Percentiles rank a stretch among this genome's conserved stretches.
These are phyloP conservation scores for Gymnopilus dilepis DNA, from an alignment of 768 basidiomycete species.

Conservation along the genomic window DNA sequence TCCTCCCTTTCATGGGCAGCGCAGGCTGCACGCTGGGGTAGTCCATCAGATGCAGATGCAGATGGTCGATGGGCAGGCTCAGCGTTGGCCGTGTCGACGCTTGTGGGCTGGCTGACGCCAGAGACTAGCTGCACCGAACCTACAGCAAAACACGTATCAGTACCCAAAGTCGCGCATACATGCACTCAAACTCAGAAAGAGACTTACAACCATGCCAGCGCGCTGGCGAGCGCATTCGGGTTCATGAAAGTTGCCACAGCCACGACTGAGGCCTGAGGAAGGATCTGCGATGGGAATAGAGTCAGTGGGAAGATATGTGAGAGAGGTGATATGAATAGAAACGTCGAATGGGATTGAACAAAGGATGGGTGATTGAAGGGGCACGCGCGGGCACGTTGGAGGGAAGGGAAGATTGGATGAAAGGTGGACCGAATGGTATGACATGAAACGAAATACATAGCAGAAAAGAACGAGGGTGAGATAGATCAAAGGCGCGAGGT, in stretches of 20 bases:
- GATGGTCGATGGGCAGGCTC: neutral
- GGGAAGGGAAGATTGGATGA: neutral
- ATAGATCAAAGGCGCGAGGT: too few species aligned
- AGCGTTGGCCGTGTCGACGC: constrained; percentile 56
- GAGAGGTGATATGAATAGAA: neutral
- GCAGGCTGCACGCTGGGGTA: too few species aligned
- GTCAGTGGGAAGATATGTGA: neutral
- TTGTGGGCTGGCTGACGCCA: constrained; percentile 82
- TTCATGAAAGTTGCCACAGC: constrained; percentile 92
- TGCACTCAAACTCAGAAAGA: neutral
- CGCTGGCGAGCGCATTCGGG: constrained; percentile 93
- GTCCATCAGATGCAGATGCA: too few species aligned
- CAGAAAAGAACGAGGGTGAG: too few species aligned
- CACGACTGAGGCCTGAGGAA: too few species aligned
- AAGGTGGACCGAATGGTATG: neutral
- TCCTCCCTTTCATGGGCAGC: too few species aligned
- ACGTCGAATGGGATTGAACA: neutral
- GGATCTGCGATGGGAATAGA: constrained; percentile 45
- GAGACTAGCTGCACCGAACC: constrained; percentile 96
- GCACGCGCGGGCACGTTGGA: neutral
- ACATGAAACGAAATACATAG: too few species aligned
- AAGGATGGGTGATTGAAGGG: neutral
- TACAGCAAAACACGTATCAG: constrained; percentile 34
- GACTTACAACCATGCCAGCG: constrained; percentile 90
- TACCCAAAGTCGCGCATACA: neutral